Evolutionary conservation across 1,284 basidiomycete genomes (phyloP), one percentile per base, ranked within the genome.

Genomic region (Schizophyllum amplum): DNA sequence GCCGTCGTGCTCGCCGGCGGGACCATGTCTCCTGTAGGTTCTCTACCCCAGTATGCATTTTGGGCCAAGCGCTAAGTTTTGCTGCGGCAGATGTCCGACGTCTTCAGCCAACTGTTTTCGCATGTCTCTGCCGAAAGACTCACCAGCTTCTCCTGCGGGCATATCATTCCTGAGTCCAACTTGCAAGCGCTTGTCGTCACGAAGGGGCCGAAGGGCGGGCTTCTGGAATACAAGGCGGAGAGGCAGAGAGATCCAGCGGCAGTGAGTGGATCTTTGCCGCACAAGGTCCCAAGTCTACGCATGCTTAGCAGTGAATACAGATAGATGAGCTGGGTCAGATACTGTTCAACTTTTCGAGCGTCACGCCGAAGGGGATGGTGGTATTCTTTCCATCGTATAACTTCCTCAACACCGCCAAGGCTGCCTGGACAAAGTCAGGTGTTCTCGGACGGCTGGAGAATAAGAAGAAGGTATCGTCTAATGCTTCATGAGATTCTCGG

Each of bases 321-420:
- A 77, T 96, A 15, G 77, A 79, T 22, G 95, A 98, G 64, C 79
- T 99, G 0, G 95, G 94, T 0, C 87, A 91, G 54, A 80, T 90
- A 4, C 70, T 99, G 47, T 68, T 84, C 42, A 98, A 96, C 64
- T 82, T 95, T 52, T 77, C 82, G 47, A 86, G 81, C 46, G 70
- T 95, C 23, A 79, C 96, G 1, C 92, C 94, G 0, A 86, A 86
- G 42, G 96, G 96, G 0, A 80, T 98, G 69, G 90, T 99, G 21
- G 87, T 97, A 4, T 99, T 99, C 67, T 83, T 98, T 46, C 95
- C 96, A 0, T 97, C 94, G 0, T 99, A 99, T 69, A 80, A 78
- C 22, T 94, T 94, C 62, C 74, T 98, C 25, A 81, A 90, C 60
- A 72, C 74, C 24, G 79, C 90, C 1, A 87, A 84, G 66, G 72